Base-by-base conservation (phyloP, 176 grass and related monocot species). In the Bromus sterilis region DNA sequence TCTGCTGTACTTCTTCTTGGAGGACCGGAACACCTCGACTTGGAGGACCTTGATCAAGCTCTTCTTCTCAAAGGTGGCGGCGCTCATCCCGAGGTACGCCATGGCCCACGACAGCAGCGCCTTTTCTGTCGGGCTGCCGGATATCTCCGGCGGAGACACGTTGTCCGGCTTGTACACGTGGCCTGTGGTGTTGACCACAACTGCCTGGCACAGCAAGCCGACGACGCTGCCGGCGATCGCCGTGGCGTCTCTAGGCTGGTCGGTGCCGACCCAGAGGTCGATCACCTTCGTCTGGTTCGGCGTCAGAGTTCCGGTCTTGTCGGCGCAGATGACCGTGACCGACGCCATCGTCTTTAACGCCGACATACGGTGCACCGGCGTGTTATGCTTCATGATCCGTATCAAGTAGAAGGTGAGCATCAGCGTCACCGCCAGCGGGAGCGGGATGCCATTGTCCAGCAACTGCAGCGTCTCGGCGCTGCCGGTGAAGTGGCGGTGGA, bases 271-370 rank as follows among this genome's bases (percentile, higher is more conserved):
- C 89, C 92, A 97, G 76, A 92, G 91, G 4, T 97, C 62, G 1
- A 86, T 89, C 3, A 92, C 92, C 41, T 83, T 89, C 95, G 94
- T 97, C 56, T 84, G 86, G 55, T 97, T 97, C 0, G 91, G 46
- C 20, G 95, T 97, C 16, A 94, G 87, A 0, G 92, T 97, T 0
- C 95, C 92, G 0, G 92, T 97, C 78, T 91, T 94, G 80, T 92
- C 95, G 12, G 95, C 94, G 80, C 95, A 97, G 23, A 97, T 87
- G 53, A 83, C 55, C 21, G 95, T 97, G 21, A 94, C 90, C 0
- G 92, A 92, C 1, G 90, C 94, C 94, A 97, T 94, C 15, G 90
- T 97, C 88, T 97, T 92, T 79, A 92, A 92, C 4, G 94, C 94
- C 3, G 94, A 92, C 11, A 97, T 88, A 24, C 68, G 70, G 14